Base-by-base conservation (phyloP, 179 eudicot genomes). In the Pouteria campechiana region DNA sequence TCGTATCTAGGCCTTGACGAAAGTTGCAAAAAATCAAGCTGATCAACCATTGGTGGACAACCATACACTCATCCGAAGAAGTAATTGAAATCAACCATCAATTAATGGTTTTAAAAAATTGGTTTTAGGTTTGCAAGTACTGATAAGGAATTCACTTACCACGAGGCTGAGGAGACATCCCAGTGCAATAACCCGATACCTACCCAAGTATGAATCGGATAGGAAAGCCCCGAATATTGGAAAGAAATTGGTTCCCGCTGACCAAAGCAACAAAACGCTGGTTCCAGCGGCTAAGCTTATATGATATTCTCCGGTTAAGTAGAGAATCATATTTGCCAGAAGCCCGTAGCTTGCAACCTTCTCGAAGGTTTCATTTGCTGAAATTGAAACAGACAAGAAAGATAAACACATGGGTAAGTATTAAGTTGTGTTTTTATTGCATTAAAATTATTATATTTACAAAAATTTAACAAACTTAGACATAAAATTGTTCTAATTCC, bases 331-430 rank as follows among this genome's bases (percentile, higher is more conserved):
- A 53, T 84, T 88, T 38, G 94, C 78, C 21, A 66, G 9, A 33
- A 88, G 46, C 38, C 97, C 97, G 46, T 65, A 78, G 38, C 85
- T 88, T 13, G 94, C 97, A 41, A 84, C 92, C 60, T 78, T 88
- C 85, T 84, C 94, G 38, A 88, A 60, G 14, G 88, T 79, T 58
- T 88, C 97, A 54, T 88, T 88, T 46, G 70, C 97, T 88, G 72
- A 61, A 44, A 0, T 25, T 1, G 16, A 43, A 22, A 32, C 25
- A 41, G 22, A 40, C 38, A 29, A 19, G 8, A 38, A 23, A 49
- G 21, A 18, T 0, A 5, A 23, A 15, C n/a, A n/a, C n/a, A n/a
- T n/a, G n/a, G n/a, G n/a, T n/a, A n/a, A n/a, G n/a, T n/a, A n/a
- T n/a, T n/a, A n/a, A n/a, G n/a, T n/a, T n/a, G n/a, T n/a, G n/a